Base-by-base conservation (phyloP, 306 rosid species). In the Ziziphus jujuba region DNA sequence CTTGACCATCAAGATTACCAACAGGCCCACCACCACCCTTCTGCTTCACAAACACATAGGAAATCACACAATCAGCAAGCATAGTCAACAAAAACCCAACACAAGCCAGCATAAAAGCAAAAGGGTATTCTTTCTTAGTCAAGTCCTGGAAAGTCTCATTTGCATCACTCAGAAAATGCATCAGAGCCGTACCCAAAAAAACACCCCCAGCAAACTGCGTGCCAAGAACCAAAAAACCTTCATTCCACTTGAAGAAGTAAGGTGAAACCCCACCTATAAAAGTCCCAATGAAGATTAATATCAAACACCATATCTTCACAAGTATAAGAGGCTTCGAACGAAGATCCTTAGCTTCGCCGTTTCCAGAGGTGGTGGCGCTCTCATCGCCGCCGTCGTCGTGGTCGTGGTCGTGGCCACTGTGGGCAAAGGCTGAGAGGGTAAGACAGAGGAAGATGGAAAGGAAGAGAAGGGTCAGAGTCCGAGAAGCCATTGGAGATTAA, bases 191-290 rank as follows among this genome's bases (percentile, higher is more conserved):
- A 4, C 93, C 97, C 71, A 91, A 19, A 72, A 91, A 91, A 72
- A 91, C 96, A 1, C 96, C 97, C 0, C 96, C 97, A 0, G 97
- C 91, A 34, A 91, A 91, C 63, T 91, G 97, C 5, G 97, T 89
- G 28, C 97, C 97, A 48, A 91, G 48, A 25, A 87, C 79, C 77
- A 91, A 65, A 21, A 91, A 91, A 35, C 87, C 96, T 56, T 91
- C 95, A 35, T 85, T 85, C 97, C 96, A 91, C 40, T 74, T 85
- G 71, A 89, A 58, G 59, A 83, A 72, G 16, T 84, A 91, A 0
- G 97, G 96, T 0, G 91, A 91, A 13, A 91, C 71, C 0, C 97
- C 97, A 0, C 87, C 72, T 0, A 89, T 34, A 24, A 89, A 91
- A 9, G 97, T 91, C 4, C 81, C 97, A 0, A 78, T 0, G 17